A percentile compares a stretch with the other conserved stretches of the same genome.
phyloP scores from a whole-genome alignment of 352 stramenopile genomes.

The Saprolegnia parasitica region DNA sequence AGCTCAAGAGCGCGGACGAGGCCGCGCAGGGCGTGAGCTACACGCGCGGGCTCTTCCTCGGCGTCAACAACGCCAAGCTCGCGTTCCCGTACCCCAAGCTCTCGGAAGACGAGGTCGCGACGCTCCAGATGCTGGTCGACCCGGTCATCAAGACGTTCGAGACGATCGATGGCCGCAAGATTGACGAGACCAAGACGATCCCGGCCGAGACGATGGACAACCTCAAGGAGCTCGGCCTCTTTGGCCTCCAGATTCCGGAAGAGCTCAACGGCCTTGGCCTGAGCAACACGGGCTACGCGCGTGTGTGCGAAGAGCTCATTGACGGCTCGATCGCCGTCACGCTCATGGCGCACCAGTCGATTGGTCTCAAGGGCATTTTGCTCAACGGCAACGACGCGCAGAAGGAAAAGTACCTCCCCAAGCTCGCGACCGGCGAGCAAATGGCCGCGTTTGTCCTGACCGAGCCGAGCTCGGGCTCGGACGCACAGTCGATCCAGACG shows the following conservation, averaged over 20 bases:
- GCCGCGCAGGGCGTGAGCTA: conserved; percentile 65
- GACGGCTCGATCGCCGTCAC: conserved; percentile 74
- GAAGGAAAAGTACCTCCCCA: conserved; percentile 86
- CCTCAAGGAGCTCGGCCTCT: conserved; percentile 81
- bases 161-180: conserved; percentile 57
- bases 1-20: conserved; percentile 65
- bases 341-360: conserved; percentile 86
- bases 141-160: conserved; percentile 76
- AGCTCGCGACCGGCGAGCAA: conserved; percentile 84
- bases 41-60: conserved; percentile 75
- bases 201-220: conserved; percentile 61
- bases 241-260: conserved; percentile 81
- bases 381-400: conserved; percentile 78
- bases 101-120: conserved; percentile 67
- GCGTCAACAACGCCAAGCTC: conserved; percentile 71
- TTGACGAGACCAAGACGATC: conserved; percentile 81
- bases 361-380: conserved; percentile 83
- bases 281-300: conserved; percentile 81
- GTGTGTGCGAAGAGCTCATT: conserved; percentile 80
- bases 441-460: conserved; percentile 85
- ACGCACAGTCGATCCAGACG: conserved; percentile 88
- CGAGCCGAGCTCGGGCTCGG: conserved; percentile 87
- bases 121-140: conserved; percentile 79
- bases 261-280: conserved; percentile 69
- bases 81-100: conserved; percentile 77